A percentile compares a stretch with the other conserved stretches of the same genome.
phyloP scores from a whole-genome alignment of 2,329 filamentous ascomycete species.

The Aspergillus amoenus region DNA sequence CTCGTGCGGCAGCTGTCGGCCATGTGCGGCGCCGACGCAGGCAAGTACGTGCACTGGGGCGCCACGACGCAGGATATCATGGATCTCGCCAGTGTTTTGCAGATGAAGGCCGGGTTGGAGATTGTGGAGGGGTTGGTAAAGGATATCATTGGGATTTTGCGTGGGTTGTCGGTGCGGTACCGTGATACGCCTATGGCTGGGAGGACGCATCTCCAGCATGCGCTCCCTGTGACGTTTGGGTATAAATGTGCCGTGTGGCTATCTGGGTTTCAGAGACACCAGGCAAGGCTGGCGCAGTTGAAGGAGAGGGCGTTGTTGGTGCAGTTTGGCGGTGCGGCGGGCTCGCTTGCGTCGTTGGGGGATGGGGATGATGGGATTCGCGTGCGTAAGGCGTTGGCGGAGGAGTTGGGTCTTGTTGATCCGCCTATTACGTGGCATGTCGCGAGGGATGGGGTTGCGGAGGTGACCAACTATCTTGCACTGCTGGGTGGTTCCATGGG shows the following conservation, averaged over 20 bases:
- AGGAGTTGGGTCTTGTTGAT: constrained; percentile 48
- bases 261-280: constrained; percentile 50
- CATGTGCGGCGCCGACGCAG: constrained; percentile 31
- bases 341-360: constrained; percentile 55
- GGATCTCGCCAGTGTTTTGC: constrained; percentile 55
- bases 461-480: constrained; percentile 55
- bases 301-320: constrained; percentile 50
- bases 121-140: constrained; percentile 49
- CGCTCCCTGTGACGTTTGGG: constrained; percentile 57
- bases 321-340: constrained; percentile 58
- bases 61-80: constrained; percentile 62
- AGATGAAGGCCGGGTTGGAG: constrained; percentile 52
- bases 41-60: constrained; percentile 58
- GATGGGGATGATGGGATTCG: constrained; percentile 48
- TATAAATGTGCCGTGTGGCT: constrained; percentile 60
- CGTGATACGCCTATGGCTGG: constrained; percentile 58
- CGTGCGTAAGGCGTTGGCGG: constrained; percentile 51
- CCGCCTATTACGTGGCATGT: constrained; percentile 60
- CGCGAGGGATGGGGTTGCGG: constrained; percentile 54
- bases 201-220: constrained; percentile 59
- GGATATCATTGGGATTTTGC: constrained; percentile 46
- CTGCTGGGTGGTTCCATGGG: constrained; percentile 55
- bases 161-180: constrained; percentile 45
- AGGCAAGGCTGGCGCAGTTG: constrained; percentile 49
- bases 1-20: constrained; percentile 50